Conservation (phyloP, 164 flowering plant species). For the Paratinospora sagittata region DNA sequence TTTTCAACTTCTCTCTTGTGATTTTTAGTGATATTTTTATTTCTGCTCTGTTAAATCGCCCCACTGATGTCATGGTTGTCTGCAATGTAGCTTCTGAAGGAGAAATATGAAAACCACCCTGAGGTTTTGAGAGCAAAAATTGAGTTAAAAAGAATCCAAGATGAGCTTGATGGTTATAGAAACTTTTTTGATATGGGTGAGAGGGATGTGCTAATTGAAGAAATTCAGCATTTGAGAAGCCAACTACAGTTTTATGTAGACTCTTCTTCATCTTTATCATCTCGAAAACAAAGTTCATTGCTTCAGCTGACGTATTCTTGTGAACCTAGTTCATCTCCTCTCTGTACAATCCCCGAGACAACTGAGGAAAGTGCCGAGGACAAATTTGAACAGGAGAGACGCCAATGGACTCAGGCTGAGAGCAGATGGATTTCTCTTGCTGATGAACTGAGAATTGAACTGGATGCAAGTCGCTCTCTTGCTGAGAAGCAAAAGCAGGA, state of each 20-base stretch:
- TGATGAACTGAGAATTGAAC: conserved; percentile 71
- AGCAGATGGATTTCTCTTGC: conserved; percentile 85
- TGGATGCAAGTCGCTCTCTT: conserved; percentile 49
- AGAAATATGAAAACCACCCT: conserved; percentile 85
- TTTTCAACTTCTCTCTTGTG: background rate
- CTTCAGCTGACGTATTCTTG: conserved; percentile 53
- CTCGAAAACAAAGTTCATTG: conserved; percentile 39
- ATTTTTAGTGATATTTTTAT: conserved; percentile 1
- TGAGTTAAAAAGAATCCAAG: conserved; percentile 70
- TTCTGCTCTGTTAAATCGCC: conserved; percentile 6
- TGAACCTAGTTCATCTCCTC: conserved; percentile 42
- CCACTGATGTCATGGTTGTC: background rate
- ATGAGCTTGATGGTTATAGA: conserved; percentile 62
- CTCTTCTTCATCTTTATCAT: conserved; percentile 37
- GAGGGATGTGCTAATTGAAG: conserved; percentile 86
- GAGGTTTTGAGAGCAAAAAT: conserved; percentile 59
- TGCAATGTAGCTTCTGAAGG: conserved; percentile 63
- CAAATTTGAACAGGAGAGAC: conserved; percentile 71
- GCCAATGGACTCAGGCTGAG: conserved; percentile 71
- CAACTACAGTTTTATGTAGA: conserved; percentile 77
- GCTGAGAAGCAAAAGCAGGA: conserved; percentile 62
- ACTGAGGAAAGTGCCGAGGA: conserved; percentile 41
- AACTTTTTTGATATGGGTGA: conserved; percentile 86
- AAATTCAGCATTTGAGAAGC: conserved; percentile 73
- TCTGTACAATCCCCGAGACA: conserved; percentile 41